Evolutionary conservation across 1,284 basidiomycete species (phyloP), one percentile per base, ranked within the genome.

Genomic region (Irpex lacteus): DNA sequence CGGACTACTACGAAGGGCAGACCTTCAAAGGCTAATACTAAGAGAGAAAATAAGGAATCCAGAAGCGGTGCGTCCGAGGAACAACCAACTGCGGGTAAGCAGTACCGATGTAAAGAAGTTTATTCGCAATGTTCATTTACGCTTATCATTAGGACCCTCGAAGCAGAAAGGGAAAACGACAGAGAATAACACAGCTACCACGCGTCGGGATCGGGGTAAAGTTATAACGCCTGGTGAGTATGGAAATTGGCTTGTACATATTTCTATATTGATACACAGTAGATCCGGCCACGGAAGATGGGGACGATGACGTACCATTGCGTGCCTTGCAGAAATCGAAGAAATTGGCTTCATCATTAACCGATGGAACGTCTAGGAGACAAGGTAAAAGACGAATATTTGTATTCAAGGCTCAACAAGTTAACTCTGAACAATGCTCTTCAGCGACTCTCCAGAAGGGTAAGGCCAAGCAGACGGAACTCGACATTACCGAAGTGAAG

Each of bases 51-150:
- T 11, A 11, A 47, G 44, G 11, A 26, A 26, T 26, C 4, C 26
- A 26, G 44, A 47, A n/a, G n/a, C n/a, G 44, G 6, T 47, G 44
- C 44, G n/a, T 5, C 2, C 8, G 59, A 47, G 13, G 59, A 50
- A 18, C 11, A 60, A 47, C 59, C 59, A 19, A 49, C 47, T 34
- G 59, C 59, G 8, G 59, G 59, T 60, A 21, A 47, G 59, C 44
- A n/a, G 44, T n/a, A 47, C n/a, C 11, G 44, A 47, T 47, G 44
- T 3, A 26, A 26, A 26, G 26, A 26, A 26, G 26, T 26, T 26
- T 26, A 3, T 26, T 47, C n/a, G 44, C n/a, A 47, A 13, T n/a
- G 44, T 47, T 47, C 11, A 47, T 11, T 47, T n/a, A n/a, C n/a
- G 11, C n/a, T 11, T n/a, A 15, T 44, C 11, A 44, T 15, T 11